Evolutionary conservation across 192 early-diverging fungal genomes (phyloP).

Genomic region (Coemansia nantahalensis): DNA sequence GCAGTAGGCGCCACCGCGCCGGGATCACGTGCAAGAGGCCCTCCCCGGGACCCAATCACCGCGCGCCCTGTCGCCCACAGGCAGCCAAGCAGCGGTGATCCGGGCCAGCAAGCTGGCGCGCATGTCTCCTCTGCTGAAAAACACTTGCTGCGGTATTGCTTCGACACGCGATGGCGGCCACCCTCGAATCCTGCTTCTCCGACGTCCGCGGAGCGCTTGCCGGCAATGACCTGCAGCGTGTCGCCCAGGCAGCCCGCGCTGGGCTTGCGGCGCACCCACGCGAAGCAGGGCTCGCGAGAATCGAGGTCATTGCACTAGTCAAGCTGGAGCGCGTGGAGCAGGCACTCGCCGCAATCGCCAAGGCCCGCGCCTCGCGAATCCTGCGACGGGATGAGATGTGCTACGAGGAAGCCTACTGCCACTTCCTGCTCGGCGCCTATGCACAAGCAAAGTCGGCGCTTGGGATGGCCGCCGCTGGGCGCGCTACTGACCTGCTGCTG

Average conservation of each 20-base stretch:
- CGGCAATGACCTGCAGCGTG: conserved; percentile 14
- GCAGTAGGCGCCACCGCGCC: too few species aligned
- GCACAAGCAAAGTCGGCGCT: conserved; percentile 17
- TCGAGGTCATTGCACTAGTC: conserved; percentile 40
- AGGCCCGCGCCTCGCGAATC: conserved; percentile 17
- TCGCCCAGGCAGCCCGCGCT: conserved; percentile 15
- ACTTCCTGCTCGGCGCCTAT: conserved; percentile 34
- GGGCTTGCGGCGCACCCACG: conserved; percentile 23
- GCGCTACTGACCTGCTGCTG: conserved; percentile 11
- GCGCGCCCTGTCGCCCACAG: too few species aligned
- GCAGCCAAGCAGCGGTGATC: too few species aligned
- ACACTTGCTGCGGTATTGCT: too few species aligned
- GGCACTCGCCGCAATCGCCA: conserved; percentile 27
- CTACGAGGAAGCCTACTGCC: conserved; percentile 45
- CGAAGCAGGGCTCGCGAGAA: conserved; percentile 40
- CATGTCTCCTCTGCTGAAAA: too few species aligned
- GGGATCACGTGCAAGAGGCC: too few species aligned
- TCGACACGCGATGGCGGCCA: conserved; percentile 12
- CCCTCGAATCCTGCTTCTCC: conserved; percentile 30
- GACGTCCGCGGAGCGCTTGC: conserved; percentile 27
- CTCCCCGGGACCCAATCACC: too few species aligned
- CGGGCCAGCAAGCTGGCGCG: too few species aligned
- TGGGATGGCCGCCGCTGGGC: conserved; percentile 10
- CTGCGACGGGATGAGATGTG: conserved; percentile 13
- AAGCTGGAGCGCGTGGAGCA: conserved; percentile 30